Conservation (phyloP, 2,329 filamentous ascomycete species). For the Berkeleyomyces basicola region DNA sequence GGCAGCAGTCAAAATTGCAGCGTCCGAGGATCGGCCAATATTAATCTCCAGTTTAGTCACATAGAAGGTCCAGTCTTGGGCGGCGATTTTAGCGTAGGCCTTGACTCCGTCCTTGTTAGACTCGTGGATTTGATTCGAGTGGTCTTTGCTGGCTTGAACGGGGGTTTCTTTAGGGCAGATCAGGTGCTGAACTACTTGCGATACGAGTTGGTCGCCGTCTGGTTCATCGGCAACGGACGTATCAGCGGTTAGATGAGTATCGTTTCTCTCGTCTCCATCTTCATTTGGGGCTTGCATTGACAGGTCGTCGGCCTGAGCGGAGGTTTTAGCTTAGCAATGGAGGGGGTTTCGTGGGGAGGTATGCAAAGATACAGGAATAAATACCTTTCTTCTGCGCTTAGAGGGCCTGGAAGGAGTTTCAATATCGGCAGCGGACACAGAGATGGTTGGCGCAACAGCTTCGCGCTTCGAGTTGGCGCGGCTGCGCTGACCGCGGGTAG, state of each 20-base stretch:
- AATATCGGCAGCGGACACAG: slow-evolving; percentile 26
- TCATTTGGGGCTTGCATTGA: slow-evolving; percentile 16
- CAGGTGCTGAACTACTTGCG: slow-evolving; percentile 37
- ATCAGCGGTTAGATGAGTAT: slow-evolving; percentile 27
- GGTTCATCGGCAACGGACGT: slow-evolving; percentile 24
- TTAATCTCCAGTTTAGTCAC: slow-evolving; percentile 59
- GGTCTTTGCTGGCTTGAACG: slow-evolving; percentile 44
- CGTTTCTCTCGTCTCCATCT: slow-evolving; percentile 31
- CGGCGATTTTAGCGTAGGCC: slow-evolving; percentile 70
- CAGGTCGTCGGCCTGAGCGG: slow-evolving; percentile 23
- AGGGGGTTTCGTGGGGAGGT: slow-evolving; percentile 1
- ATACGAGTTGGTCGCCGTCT: slow-evolving; percentile 40
- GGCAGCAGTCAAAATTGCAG: slow-evolving; percentile 24
- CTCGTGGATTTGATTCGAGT: slow-evolving; percentile 48
- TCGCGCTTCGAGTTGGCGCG: slow-evolving; percentile 19
- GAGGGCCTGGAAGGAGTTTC: slow-evolving; percentile 45
- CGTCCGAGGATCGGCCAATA: slow-evolving; percentile 43
- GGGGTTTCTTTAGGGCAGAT: slow-evolving; percentile 25
- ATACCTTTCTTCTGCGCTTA: slow-evolving; percentile 48
- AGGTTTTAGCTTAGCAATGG: slow-evolving; percentile 2
- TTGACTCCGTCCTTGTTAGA: slow-evolving; percentile 44
- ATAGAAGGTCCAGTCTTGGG: slow-evolving; percentile 72
- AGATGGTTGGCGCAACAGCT: slow-evolving; percentile 16
- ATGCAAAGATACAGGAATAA: slow-evolving; percentile 14
- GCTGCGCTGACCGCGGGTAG: slow-evolving; percentile 24